A percentile compares a stretch with the other conserved stretches of the same genome.
Evolutionary conservation across 176 grass and related monocot species (phyloP).

Genomic region (Avena eriantha): DNA sequence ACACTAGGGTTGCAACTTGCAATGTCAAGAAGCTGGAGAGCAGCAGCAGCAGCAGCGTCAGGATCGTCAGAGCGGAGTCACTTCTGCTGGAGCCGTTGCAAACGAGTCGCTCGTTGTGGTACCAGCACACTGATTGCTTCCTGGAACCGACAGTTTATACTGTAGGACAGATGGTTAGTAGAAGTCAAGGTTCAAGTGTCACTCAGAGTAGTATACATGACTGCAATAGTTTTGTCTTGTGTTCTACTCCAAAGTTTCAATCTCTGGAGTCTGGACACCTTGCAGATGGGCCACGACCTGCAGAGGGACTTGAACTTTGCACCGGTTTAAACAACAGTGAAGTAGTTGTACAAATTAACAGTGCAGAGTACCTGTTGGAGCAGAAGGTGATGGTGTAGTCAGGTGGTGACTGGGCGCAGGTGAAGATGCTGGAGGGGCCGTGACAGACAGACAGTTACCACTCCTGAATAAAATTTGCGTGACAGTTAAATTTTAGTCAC

Average conservation of each 20-base stretch:
- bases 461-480: no score
- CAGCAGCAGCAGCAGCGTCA: neutral
- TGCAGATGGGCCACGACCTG: neutral
- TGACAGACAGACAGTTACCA: no score
- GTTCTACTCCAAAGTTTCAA: neutral
- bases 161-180: neutral
- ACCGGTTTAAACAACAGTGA: neutral
- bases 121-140: constrained; percentile 61
- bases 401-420: constrained; percentile 2
- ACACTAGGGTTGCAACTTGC: neutral
- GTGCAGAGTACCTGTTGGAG: constrained; percentile 46
- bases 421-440: neutral
- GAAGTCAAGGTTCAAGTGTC: neutral
- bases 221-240: neutral
- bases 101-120: constrained; percentile 59
- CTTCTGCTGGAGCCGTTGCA: constrained; percentile 47
- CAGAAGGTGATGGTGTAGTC: constrained; percentile 85
- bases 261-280: neutral
- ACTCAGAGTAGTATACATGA: neutral
- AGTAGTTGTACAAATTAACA: neutral
- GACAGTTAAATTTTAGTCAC: no score
- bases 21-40: constrained; percentile 17
- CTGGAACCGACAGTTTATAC: constrained; percentile 17
- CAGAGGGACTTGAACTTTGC: neutral
- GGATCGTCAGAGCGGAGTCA: constrained; percentile 29